phyloP scores from a whole-genome alignment of 148 eudicot genomes.

The Cornus florida region DNA sequence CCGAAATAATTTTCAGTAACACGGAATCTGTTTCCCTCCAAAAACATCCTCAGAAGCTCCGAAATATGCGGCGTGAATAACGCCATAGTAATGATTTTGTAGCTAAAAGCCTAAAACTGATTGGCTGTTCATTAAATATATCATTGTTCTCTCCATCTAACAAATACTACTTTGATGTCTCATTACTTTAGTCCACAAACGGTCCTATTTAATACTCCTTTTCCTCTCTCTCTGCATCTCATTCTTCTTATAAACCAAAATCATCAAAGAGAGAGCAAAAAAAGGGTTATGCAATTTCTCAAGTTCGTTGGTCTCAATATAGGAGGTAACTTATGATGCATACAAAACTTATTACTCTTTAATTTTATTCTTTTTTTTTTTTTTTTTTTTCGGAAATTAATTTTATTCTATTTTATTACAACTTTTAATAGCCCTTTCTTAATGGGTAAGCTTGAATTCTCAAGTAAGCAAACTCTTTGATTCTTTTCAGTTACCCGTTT shows the following conservation, averaged over 20 bases:
- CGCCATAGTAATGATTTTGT: neutral
- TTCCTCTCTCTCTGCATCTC: neutral
- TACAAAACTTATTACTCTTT: neutral
- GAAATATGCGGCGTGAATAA: slow-evolving; percentile 22
- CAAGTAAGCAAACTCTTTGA: no score
- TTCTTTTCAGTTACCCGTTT: neutral
- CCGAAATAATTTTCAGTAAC: no score
- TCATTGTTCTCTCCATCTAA: neutral
- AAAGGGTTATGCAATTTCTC: neutral
- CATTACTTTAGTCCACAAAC: no score
- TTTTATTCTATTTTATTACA: neutral
- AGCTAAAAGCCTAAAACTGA: neutral
- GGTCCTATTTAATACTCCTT: neutral
- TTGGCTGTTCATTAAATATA: neutral
- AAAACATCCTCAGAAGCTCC: slow-evolving; percentile 12
- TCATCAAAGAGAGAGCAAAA: slow-evolving; percentile 1
- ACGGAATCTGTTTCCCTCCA: neutral
- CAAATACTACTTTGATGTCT: no score
- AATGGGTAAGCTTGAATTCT: slow-evolving; percentile 5
- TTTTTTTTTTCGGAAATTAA: no score
- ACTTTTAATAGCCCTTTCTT: slow-evolving; percentile 1
- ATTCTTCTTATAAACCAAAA: neutral
- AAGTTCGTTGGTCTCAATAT: neutral
- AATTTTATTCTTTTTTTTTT: no score
- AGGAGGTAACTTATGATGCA: neutral